These are phyloP conservation scores for Lagenidium giganteum DNA, from an alignment of 352 stramenopile genomes.

Conservation along the genomic window DNA sequence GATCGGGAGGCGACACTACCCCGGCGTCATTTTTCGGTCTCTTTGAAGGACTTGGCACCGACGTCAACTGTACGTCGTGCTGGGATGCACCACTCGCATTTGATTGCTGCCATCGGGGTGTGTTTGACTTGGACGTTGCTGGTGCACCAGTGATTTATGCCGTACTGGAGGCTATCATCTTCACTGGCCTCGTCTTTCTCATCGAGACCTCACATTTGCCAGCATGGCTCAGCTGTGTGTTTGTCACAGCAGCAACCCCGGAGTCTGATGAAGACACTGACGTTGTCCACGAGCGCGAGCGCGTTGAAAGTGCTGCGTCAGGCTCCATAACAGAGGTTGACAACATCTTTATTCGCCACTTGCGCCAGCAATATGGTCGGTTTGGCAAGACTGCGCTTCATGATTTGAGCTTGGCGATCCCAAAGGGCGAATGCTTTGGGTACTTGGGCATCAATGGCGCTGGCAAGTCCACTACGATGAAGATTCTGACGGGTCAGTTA, in stretches of 20 bases:
- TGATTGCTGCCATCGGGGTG: constrained; percentile 44
- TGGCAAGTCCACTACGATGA: constrained; percentile 53
- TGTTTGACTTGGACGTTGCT: constrained; percentile 56
- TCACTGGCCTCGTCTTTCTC: constrained; percentile 41
- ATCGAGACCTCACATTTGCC: constrained; percentile 26
- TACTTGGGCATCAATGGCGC: constrained; percentile 77
- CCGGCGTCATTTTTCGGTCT: constrained; percentile 53
- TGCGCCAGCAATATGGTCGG: constrained; percentile 37
- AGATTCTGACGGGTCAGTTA: constrained; percentile 32
- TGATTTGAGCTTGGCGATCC: constrained; percentile 71
- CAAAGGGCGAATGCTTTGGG: constrained; percentile 66
- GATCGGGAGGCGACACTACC: constrained; percentile 13
- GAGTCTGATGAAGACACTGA: constrained; percentile 14
- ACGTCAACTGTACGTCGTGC: constrained; percentile 31
- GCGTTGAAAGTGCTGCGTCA: constrained; percentile 6
- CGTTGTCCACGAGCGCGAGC: constrained; percentile 11
- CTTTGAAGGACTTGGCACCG: constrained; percentile 37
- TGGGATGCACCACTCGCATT: constrained; percentile 39
- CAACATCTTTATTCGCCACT: constrained; percentile 36
- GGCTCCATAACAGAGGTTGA: constrained; percentile 5
- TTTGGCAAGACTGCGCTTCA: constrained; percentile 45
- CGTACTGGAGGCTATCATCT: constrained; percentile 40
- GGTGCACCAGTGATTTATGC: constrained; percentile 41
- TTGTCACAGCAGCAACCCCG: too few species aligned
- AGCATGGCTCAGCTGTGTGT: not conserved